These are phyloP conservation scores for Hanseniaspora hatyaiensis DNA, from an alignment of 805 yeast genomes.

Conservation along the genomic window DNA sequence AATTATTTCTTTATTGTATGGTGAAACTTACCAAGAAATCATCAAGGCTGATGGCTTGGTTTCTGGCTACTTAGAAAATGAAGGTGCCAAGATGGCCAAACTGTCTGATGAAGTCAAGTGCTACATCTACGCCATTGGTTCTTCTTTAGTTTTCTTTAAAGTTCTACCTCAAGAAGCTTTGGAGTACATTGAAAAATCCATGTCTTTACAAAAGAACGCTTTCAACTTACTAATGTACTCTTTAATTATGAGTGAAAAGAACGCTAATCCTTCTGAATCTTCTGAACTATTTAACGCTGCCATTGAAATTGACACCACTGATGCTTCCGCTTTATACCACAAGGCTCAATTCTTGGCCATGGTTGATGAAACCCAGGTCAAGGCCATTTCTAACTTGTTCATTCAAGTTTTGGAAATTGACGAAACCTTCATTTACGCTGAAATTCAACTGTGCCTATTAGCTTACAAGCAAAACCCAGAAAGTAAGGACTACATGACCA, in stretches of 20 bases:
- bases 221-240: slow-evolving; percentile 76
- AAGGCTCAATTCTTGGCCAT: slow-evolving; percentile 76
- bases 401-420: slow-evolving; percentile 63
- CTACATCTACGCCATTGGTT: slow-evolving; percentile 47
- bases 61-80: slow-evolving; percentile 25
- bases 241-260: slow-evolving; percentile 69
- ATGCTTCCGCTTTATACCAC: slow-evolving; percentile 83
- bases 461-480: slow-evolving; percentile 63
- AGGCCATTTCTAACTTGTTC: slow-evolving; percentile 59
- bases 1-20: slow-evolving; percentile 47
- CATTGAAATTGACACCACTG: slow-evolving; percentile 49
- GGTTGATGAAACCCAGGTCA: slow-evolving; percentile 58
- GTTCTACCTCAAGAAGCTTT: slow-evolving; percentile 58
- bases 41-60: slow-evolving; percentile 23
- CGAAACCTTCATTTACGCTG: slow-evolving; percentile 67
- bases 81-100: slow-evolving; percentile 54
- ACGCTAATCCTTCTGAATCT: slow-evolving; percentile 40
- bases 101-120: slow-evolving; percentile 1
- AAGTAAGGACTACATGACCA: slow-evolving; percentile 46
- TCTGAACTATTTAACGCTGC: slow-evolving; percentile 68
- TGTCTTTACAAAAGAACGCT: slow-evolving; percentile 60
- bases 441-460: slow-evolving; percentile 86
- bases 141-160: slow-evolving; percentile 73
- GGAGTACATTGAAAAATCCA: slow-evolving; percentile 36
- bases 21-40: slow-evolving; percentile 33